Evolutionary conservation across 2,329 filamentous ascomycete genomes (phyloP).

Genomic region (Claviceps africana): DNA sequence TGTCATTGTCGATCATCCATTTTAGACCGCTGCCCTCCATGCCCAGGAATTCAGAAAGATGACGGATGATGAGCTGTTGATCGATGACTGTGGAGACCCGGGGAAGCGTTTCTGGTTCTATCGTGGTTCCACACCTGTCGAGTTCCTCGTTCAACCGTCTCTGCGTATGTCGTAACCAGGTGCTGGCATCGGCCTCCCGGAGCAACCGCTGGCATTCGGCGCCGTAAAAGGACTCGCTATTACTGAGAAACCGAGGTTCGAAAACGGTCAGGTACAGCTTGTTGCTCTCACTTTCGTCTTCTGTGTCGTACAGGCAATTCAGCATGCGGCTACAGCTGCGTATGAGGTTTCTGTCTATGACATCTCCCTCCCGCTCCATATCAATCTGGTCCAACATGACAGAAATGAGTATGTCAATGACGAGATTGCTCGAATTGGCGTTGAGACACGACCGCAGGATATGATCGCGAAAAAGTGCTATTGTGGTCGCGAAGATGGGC

Average conservation of each 20-base stretch:
- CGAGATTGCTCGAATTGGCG: conserved; percentile 30
- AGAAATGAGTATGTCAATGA: conserved; percentile 63
- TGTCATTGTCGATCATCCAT: conserved; percentile 86
- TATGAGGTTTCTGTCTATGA: conserved; percentile 71
- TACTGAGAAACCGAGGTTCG: conserved; percentile 60
- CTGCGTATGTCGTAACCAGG: conserved; percentile 66
- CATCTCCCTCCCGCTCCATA: conserved; percentile 82
- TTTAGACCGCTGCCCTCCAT: conserved; percentile 74
- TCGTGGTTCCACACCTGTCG: conserved; percentile 68
- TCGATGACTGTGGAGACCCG: conserved; percentile 72
- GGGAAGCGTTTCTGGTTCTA: conserved; percentile 55
- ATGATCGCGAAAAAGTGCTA: conserved; percentile 77
- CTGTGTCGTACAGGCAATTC: conserved; percentile 70
- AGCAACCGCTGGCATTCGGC: conserved; percentile 62
- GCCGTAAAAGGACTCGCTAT: conserved; percentile 61
- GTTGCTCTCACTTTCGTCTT: conserved; percentile 60
- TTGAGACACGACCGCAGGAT: conserved; percentile 53
- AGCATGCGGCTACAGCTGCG: conserved; percentile 81
- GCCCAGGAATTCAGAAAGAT: conserved; percentile 68
- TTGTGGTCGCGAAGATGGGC: conserved; percentile 70
- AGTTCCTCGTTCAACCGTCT: conserved; percentile 66
- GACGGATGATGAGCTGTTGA: conserved; percentile 59
- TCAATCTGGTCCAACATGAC: conserved; percentile 83
- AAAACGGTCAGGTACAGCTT: conserved; percentile 78
- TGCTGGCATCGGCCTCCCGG: conserved; percentile 62